Base-by-base conservation (phyloP, 2,329 filamentous ascomycete species). In the Simplicillium sp. region DNA sequence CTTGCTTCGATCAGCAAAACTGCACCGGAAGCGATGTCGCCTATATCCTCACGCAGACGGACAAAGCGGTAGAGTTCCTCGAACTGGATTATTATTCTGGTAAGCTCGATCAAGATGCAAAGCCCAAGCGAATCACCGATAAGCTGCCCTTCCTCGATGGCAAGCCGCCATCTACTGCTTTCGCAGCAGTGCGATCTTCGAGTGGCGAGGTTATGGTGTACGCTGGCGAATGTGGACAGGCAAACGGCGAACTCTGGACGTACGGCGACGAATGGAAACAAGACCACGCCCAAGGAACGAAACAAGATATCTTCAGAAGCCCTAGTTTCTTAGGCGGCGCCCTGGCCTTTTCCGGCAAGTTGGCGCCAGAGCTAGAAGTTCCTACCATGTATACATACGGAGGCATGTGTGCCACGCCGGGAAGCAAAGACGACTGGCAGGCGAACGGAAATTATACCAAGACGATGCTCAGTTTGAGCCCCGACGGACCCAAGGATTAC, bases 391-490 rank as follows among this genome's bases (percentile, higher is more conserved):
- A 88, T 55, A 66, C 82, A 7, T 96, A 94, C 60, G 90, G 88
- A 29, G 90, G 90, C 50, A 94, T 96, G 87, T 97, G 90, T 53
- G 82, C 83, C 3, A 49, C 50, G 3, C 55, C 57, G 7, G 55
- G 59, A n/a, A 59, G 65, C 14, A 54, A 68, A 25, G 53, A 59
- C 2, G 59, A 63, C 14, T 88, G 87, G 82, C 76, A 85, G 46
- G 73, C 74, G 2, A 59, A 70, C 9, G 87, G 84, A 11, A 75
- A 78, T 33, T 97, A 95, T 59, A 89, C 87, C 2, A 87, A 87
- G 54, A 66, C 72, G 15, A 89, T 95, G 84, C 61, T 87, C 43
- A 75, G 73, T 18, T 60, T 90, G n/a, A 59, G 72, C 1, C 68
- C 84, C 0, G 43, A 51, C 4, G 34, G 56, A 37, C 45, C 54